A percentile compares a stretch with the other conserved stretches of the same genome.
These are phyloP conservation scores for Saussurea involucrata DNA, from an alignment of 129 eudicot species.

Conservation along the genomic window DNA sequence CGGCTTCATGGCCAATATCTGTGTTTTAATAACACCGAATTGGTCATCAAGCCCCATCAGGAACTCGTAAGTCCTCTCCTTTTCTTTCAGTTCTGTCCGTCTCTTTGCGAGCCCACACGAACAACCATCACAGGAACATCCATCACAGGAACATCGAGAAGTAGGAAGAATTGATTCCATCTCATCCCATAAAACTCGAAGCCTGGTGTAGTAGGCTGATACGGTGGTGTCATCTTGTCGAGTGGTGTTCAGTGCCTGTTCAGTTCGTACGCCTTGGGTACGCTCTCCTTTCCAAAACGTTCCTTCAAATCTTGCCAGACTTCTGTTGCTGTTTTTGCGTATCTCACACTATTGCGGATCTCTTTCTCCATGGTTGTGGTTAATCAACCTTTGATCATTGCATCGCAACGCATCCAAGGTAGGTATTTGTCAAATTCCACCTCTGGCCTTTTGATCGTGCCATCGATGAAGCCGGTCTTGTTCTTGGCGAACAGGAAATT, in stretches of 20 bases:
- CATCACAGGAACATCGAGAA: neutral
- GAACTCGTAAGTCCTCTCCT: neutral
- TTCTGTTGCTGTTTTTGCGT: neutral
- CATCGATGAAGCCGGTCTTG: too few relatives aligned
- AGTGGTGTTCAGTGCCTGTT: neutral
- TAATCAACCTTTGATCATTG: neutral
- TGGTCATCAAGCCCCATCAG: neutral
- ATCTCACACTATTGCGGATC: neutral
- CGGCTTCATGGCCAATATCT: constrained; percentile 4
- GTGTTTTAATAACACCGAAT: neutral
- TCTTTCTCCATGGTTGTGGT: neutral
- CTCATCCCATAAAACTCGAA: neutral
- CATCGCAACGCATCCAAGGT: too few relatives aligned
- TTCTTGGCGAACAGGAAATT: too few relatives aligned
- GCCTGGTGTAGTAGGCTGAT: neutral
- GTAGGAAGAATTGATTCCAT: neutral
- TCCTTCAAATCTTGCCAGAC: neutral
- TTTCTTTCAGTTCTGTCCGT: neutral
- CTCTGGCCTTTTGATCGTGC: too few relatives aligned
- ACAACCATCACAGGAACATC: neutral
- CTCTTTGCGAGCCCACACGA: neutral
- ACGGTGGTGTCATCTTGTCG: neutral
- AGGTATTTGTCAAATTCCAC: too few relatives aligned
- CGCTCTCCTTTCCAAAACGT: neutral
- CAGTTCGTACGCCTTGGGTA: neutral